Evolutionary conservation across 768 basidiomycete species (phyloP).

Genomic region (Boletellus ananiceps): DNA sequence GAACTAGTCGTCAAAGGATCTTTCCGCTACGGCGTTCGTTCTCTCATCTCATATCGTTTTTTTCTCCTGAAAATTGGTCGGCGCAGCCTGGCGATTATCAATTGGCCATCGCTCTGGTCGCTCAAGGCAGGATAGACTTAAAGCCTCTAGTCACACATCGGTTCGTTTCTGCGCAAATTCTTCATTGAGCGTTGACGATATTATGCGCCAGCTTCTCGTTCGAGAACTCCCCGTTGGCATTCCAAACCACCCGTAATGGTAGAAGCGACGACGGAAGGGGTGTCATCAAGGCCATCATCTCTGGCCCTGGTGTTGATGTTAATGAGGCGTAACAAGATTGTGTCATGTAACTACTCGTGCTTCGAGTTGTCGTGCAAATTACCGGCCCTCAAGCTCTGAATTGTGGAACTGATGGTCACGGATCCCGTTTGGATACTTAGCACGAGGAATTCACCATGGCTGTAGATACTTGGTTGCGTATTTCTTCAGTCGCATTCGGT

Average conservation of each 20-base stretch:
- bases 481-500: no score
- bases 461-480: no score
- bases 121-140: constrained; percentile 78
- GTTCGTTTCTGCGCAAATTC: constrained; percentile 33
- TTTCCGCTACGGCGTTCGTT: constrained; percentile 82
- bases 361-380: no score
- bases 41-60: neutral
- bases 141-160: constrained; percentile 88
- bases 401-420: no score
- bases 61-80: neutral
- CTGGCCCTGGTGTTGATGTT: constrained; percentile 62
- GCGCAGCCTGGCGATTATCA: constrained; percentile 77
- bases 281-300: constrained; percentile 88
- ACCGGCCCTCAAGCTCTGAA: no score
- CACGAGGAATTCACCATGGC: no score
- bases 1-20: constrained; percentile 82
- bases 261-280: constrained; percentile 83
- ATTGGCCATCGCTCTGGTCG: constrained; percentile 78
- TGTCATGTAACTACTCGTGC: no score
- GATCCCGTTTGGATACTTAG: no score
- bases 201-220: constrained; percentile 56
- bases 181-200: neutral
- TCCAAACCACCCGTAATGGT: constrained; percentile 74
- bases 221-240: constrained; percentile 71
- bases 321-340: constrained; percentile 32